phyloP scores from a whole-genome alignment of 768 basidiomycete genomes.

The Imleria badia region DNA sequence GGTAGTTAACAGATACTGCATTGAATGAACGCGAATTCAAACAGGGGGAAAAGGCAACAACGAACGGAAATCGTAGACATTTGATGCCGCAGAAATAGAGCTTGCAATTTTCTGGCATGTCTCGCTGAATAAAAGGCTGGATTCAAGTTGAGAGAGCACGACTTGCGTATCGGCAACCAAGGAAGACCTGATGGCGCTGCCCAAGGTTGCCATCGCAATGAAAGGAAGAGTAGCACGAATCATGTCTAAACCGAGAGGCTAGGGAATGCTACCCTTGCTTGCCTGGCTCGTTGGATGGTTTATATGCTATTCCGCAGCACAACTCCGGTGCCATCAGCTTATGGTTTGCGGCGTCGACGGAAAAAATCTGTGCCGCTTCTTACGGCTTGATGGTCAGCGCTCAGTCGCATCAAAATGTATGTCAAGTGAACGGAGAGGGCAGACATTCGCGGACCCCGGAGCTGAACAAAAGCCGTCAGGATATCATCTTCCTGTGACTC shows the following conservation, averaged over 20 bases:
- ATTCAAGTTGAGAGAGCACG: background rate
- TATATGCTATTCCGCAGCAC: background rate
- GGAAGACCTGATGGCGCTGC: background rate
- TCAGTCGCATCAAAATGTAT: background rate
- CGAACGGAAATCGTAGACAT: slow-evolving; percentile 2
- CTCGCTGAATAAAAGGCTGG: background rate
- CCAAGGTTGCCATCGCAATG: background rate
- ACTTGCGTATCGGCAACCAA: background rate
- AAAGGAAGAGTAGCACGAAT: background rate
- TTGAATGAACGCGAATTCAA: background rate
- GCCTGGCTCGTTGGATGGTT: background rate
- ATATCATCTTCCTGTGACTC: too few species aligned
- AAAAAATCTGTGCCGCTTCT: too few species aligned
- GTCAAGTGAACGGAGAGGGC: background rate
- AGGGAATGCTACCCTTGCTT: too few species aligned
- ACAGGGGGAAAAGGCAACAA: background rate
- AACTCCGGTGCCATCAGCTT: too few species aligned
- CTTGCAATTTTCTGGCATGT: background rate
- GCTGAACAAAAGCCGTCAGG: too few species aligned
- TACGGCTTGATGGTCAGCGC: background rate
- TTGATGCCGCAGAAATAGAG: slow-evolving; percentile 6
- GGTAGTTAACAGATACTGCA: slow-evolving; percentile 34
- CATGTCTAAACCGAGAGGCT: background rate
- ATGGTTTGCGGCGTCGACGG: background rate
- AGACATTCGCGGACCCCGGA: too few species aligned